A percentile compares a stretch with the other conserved stretches of the same genome.
These are phyloP conservation scores for Solanum verrucosum DNA, from an alignment of 257 asterid species.

Conservation along the genomic window DNA sequence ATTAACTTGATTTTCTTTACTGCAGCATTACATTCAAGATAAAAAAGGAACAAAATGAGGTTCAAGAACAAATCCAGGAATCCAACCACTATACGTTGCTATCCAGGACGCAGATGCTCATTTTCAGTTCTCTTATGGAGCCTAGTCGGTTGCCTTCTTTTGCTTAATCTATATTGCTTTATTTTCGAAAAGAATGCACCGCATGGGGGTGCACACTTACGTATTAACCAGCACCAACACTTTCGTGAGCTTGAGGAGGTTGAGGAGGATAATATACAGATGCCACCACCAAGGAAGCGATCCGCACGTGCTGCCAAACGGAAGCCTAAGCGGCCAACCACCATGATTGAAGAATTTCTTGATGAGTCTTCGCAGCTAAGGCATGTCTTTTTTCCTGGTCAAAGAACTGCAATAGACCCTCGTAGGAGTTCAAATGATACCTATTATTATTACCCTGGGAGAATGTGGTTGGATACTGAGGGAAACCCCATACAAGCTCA, in stretches of 20 bases:
- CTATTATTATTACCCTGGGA: constrained; percentile 64
- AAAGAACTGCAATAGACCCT: constrained; percentile 55
- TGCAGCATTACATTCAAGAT: constrained; percentile 56
- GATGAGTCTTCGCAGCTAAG: constrained; percentile 83
- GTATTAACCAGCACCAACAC: constrained; percentile 19
- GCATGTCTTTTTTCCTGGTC: constrained; percentile 67
- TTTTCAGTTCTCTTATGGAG: constrained; percentile 36
- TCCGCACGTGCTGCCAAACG: constrained; percentile 93
- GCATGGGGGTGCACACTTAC: constrained; percentile 11
- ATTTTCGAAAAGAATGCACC: constrained; percentile 22
- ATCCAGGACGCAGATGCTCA: constrained; percentile 84
- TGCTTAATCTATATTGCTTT: constrained; percentile 54
- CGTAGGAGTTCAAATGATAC: constrained; percentile 33
- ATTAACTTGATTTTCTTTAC: constrained; percentile 28
- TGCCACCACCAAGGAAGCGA: constrained; percentile 76
- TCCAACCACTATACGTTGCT: constrained; percentile 61
- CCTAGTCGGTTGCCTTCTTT: constrained; percentile 53
- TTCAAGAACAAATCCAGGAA: constrained; percentile 56
- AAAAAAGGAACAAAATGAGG: constrained; percentile 57
- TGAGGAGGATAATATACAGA: constrained; percentile 74
- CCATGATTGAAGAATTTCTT: constrained; percentile 79
- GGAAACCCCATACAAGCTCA: constrained; percentile 98
- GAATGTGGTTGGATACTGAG: constrained; percentile 88
- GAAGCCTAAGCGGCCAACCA: constrained; percentile 52
- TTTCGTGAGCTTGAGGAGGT: constrained; percentile 64